These are phyloP conservation scores for Cyberlindnera galapagoensis DNA, from an alignment of 805 yeast genomes.

Conservation along the genomic window DNA sequence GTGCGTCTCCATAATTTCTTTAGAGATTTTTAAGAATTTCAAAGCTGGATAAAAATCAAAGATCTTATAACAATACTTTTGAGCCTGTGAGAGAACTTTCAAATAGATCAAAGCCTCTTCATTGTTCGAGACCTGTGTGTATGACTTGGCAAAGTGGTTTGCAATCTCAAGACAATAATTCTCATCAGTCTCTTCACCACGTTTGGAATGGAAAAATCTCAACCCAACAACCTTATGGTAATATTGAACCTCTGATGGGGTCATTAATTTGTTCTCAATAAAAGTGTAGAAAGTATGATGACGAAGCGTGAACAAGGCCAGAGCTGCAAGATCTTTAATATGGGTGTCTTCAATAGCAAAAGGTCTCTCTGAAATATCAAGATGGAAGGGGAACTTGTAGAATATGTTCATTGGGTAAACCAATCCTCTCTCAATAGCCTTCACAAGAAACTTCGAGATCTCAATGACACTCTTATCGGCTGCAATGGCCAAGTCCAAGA, in stretches of 20 bases:
- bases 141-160: constrained; percentile 15
- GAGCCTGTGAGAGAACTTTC: constrained; percentile 37
- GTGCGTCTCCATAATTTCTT: constrained; percentile 1
- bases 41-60: constrained; percentile 37
- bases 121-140: constrained; percentile 3
- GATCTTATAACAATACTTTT: constrained; percentile 36
- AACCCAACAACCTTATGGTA: constrained; percentile 37
- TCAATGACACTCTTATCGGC: constrained; percentile 28
- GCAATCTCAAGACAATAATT: constrained; percentile 14
- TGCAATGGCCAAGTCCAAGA: constrained; percentile 32
- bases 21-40: constrained; percentile 32
- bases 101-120: constrained; percentile 33
- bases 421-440: constrained; percentile 28
- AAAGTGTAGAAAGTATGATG: constrained; percentile 35
- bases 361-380: constrained; percentile 21
- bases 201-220: constrained; percentile 22
- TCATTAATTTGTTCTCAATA: constrained; percentile 24
- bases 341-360: constrained; percentile 23
- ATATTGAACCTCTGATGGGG: constrained; percentile 23
- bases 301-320: constrained; percentile 31
- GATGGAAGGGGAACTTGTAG: constrained; percentile 42
- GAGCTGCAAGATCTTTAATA: constrained; percentile 30
- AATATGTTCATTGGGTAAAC: constrained; percentile 34
- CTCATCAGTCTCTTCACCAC: constrained; percentile 3
- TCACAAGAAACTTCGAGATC: constrained; percentile 28